Evolutionary conservation across 768 basidiomycete species (phyloP).

Genomic region (Dentipellis fragilis): DNA sequence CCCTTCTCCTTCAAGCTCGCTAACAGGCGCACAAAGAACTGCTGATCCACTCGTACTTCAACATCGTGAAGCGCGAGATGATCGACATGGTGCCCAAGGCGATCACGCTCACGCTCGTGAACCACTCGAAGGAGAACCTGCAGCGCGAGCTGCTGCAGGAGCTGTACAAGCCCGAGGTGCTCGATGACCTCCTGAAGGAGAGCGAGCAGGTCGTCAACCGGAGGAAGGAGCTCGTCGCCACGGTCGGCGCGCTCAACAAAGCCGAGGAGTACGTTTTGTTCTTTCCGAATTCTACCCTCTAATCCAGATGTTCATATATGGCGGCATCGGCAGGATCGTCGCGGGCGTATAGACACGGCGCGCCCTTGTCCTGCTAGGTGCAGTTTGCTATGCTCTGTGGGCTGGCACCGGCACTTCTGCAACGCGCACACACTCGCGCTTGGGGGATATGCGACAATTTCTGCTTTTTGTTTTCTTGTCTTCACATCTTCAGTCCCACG

Average conservation of each 20-base stretch:
- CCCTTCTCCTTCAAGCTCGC: not conserved
- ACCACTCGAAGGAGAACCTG: conserved; percentile 87
- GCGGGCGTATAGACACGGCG: conserved; percentile 38
- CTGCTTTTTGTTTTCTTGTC: no score
- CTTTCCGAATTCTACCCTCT: conserved; percentile 1
- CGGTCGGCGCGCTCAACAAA: conserved; percentile 92
- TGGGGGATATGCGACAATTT: no score
- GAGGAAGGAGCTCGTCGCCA: conserved; percentile 88
- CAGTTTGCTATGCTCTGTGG: no score
- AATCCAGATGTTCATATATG: conserved; percentile 7
- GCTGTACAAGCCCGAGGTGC: conserved; percentile 92
- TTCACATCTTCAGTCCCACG: no score
- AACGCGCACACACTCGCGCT: no score
- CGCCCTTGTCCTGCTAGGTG: not conserved
- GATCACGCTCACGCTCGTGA: conserved; percentile 84
- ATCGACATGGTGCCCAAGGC: conserved; percentile 99
- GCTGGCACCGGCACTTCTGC: no score
- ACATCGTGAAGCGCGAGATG: conserved; percentile 98
- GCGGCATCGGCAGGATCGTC: conserved; percentile 59
- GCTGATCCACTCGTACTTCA: conserved; percentile 93
- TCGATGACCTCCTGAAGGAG: conserved; percentile 93
- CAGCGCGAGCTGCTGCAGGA: conserved; percentile 92
- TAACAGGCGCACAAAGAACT: conserved; percentile 49
- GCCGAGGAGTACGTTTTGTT: conserved; percentile 75
- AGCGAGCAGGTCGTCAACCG: conserved; percentile 82